Percentiles rank a stretch among this genome's conserved stretches.
Conservation (phyloP, 2,329 filamentous ascomycete genomes). For the Trichoderma harzianum region DNA sequence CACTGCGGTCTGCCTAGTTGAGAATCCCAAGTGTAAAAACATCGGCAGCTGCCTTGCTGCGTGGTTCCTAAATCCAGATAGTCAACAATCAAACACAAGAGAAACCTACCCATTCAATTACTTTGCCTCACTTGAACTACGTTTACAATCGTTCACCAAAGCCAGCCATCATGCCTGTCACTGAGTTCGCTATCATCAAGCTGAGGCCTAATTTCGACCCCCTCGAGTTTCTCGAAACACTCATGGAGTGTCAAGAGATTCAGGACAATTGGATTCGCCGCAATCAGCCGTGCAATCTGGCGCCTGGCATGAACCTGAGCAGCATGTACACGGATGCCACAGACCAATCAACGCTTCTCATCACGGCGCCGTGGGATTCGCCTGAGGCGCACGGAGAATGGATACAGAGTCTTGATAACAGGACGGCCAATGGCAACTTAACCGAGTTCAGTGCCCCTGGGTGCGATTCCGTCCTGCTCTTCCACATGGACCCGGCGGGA, state of each 20-base stretch:
- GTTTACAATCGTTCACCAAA: not conserved
- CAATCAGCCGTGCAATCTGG: constrained; percentile 35
- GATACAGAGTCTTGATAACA: constrained; percentile 42
- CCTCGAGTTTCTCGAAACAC: constrained; percentile 33
- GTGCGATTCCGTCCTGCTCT: constrained; percentile 34
- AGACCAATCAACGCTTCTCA: constrained; percentile 37
- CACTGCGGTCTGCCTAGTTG: constrained; percentile 5
- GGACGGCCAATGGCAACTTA: constrained; percentile 33
- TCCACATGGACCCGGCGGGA: constrained; percentile 40
- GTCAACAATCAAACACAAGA: not conserved
- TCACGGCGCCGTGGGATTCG: constrained; percentile 46
- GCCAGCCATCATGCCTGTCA: constrained; percentile 34
- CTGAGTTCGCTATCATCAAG: constrained; percentile 39
- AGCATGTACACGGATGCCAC: constrained; percentile 35
- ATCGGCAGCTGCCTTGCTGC: not conserved
- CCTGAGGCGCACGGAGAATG: constrained; percentile 41
- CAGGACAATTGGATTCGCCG: constrained; percentile 41
- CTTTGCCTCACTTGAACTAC: not conserved
- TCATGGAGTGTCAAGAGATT: constrained; percentile 32
- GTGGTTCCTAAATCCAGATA: not conserved
- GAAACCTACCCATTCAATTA: not conserved
- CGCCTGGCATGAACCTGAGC: constrained; percentile 34
- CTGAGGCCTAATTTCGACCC: constrained; percentile 29
- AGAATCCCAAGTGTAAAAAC: not conserved
- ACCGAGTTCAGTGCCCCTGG: constrained; percentile 33